Conservation (phyloP, 345 rosid species). For the Gossypium turneri region DNA sequence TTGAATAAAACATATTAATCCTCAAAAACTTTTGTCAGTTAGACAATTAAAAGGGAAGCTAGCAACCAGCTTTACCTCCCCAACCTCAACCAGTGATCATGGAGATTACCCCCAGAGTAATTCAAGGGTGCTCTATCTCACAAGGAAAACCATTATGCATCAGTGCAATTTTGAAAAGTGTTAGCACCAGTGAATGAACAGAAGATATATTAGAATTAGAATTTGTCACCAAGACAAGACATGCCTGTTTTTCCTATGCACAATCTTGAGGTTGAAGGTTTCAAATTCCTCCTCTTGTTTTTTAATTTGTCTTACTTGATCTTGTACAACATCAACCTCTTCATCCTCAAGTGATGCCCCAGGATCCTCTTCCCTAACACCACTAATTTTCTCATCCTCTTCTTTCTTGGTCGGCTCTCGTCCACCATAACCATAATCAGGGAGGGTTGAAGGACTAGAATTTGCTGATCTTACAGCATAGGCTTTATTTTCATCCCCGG, state of each 20-base stretch:
- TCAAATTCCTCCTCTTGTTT: slow-evolving; percentile 98
- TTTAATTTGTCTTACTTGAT: slow-evolving; percentile 95
- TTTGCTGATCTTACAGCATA: slow-evolving; percentile 51
- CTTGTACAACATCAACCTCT: slow-evolving; percentile 92
- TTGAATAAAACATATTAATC: slow-evolving; percentile 5
- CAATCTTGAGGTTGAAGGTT: slow-evolving; percentile 92
- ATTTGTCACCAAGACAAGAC: slow-evolving; percentile 19
- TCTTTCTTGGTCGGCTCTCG: slow-evolving; percentile 51
- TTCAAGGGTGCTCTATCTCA: not conserved
- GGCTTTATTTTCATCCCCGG: slow-evolving; percentile 59
- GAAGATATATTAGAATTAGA: not conserved
- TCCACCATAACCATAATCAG: slow-evolving; percentile 63
- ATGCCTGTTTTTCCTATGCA: slow-evolving; percentile 97
- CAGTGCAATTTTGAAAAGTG: not conserved
- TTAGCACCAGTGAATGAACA: slow-evolving; percentile 17
- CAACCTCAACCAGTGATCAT: not conserved
- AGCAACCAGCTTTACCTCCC: slow-evolving; percentile 6
- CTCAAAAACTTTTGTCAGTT: not conserved
- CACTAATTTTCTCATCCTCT: slow-evolving; percentile 48
- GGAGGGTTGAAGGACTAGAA: slow-evolving; percentile 66
- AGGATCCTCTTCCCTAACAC: slow-evolving; percentile 64
- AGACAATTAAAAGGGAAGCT: not conserved
- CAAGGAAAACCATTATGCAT: not conserved
- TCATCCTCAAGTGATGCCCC: slow-evolving; percentile 80
- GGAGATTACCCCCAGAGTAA: not conserved